A percentile compares a stretch with the other conserved stretches of the same genome.
Conservation (phyloP, 768 basidiomycete genomes). For the Phanerodontia chrysosporium region DNA sequence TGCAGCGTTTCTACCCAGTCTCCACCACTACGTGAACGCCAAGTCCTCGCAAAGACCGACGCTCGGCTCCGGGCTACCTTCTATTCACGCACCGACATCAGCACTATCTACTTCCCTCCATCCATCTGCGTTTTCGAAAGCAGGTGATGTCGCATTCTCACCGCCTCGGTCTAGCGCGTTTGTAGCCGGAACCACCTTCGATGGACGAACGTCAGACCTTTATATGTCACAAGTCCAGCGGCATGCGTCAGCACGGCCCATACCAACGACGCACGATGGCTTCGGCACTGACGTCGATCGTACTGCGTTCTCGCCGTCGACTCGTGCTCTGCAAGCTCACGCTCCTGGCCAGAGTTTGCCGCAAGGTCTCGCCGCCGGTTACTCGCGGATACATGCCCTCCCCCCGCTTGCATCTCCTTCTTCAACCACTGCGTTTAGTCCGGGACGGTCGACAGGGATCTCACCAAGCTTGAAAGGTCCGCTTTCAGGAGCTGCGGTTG, state of each 20-base stretch:
- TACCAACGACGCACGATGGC: slow-evolving; percentile 21
- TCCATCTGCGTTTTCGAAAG: slow-evolving; percentile 2
- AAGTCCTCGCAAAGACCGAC: slow-evolving; percentile 28
- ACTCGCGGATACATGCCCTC: slow-evolving; percentile 82
- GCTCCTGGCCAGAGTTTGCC: slow-evolving; percentile 90
- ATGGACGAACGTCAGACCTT: slow-evolving; percentile 29
- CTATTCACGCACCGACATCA: slow-evolving; percentile 15
- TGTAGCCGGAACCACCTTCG: slow-evolving; percentile 19
- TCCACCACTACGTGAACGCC: slow-evolving; percentile 60
- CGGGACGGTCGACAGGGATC: slow-evolving; percentile 20
- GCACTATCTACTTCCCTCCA: slow-evolving; percentile 12
- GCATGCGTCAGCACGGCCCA: slow-evolving; percentile 27
- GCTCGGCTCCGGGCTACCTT: slow-evolving; percentile 19
- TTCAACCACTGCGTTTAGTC: slow-evolving; percentile 26
- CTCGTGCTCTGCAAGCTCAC: slow-evolving; percentile 80
- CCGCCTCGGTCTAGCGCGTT: slow-evolving; percentile 23
- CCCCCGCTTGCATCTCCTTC: slow-evolving; percentile 38
- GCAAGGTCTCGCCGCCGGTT: slow-evolving; percentile 87
- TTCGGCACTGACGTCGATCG: slow-evolving; percentile 21
- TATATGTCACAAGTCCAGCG: slow-evolving; percentile 37
- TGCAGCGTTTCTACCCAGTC: slow-evolving; percentile 74
- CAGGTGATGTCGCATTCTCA: slow-evolving; percentile 19
- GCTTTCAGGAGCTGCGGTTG: slow-evolving; percentile 19
- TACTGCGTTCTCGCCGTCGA: slow-evolving; percentile 54
- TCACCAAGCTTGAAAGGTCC: slow-evolving; percentile 22